These are phyloP conservation scores for Phialemoniopsis sp. DNA, from an alignment of 2,329 filamentous ascomycete species.

Conservation along the genomic window DNA sequence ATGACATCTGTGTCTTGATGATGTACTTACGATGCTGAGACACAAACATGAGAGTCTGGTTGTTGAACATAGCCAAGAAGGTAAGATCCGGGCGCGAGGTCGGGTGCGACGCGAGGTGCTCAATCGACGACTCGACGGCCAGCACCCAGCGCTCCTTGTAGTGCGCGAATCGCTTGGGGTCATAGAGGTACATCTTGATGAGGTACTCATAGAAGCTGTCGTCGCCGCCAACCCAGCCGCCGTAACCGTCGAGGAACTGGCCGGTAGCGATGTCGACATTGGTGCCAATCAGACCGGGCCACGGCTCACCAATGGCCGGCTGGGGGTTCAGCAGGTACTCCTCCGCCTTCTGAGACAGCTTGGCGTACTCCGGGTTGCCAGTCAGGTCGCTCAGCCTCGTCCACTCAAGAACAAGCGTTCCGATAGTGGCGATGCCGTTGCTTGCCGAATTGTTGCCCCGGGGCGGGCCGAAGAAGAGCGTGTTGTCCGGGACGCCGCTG, in stretches of 20 bases:
- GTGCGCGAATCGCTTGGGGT: constrained; percentile 53
- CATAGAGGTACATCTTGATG: constrained; percentile 87
- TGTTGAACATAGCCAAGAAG: constrained; percentile 59
- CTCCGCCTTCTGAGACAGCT: constrained; percentile 64
- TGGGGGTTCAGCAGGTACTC: constrained; percentile 64
- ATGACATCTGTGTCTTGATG: too few species aligned
- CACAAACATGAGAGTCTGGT: constrained; percentile 33
- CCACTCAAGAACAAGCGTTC: constrained; percentile 82
- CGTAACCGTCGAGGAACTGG: constrained; percentile 59
- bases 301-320: constrained; percentile 61
- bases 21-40: constrained; percentile 50
- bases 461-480: constrained; percentile 54
- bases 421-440: constrained; percentile 73
- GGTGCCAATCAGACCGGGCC: constrained; percentile 71
- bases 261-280: constrained; percentile 62
- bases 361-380: constrained; percentile 60
- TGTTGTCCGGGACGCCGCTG: constrained; percentile 70
- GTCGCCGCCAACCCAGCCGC: constrained; percentile 73
- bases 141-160: constrained; percentile 73
- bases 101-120: constrained; percentile 67
- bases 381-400: constrained; percentile 73
- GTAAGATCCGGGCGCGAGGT: constrained; percentile 64
- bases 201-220: constrained; percentile 89
- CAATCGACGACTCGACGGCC: constrained; percentile 72
- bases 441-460: constrained; percentile 42